Conservation (phyloP, 768 basidiomycete genomes). For the Lactarius tabidus region DNA sequence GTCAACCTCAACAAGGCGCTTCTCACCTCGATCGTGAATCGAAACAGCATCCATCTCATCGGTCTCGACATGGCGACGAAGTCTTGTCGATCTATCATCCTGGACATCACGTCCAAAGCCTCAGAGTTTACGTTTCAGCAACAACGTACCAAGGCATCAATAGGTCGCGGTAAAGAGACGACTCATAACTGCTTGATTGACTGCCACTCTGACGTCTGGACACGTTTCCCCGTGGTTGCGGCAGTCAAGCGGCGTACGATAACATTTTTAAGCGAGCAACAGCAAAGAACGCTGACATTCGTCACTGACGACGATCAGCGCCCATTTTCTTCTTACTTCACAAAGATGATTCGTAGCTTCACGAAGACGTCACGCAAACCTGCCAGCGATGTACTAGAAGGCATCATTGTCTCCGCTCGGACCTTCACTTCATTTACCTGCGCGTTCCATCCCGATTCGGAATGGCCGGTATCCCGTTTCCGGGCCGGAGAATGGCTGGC, state of each 20-base stretch:
- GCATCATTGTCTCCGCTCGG: conserved; percentile 35
- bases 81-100: conserved; percentile 40
- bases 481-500: conserved; percentile 59
- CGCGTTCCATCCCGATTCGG: conserved; percentile 11
- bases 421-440: conserved; percentile 31
- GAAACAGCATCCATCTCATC: conserved; percentile 43
- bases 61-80: conserved; percentile 35
- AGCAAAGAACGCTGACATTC: conserved; percentile 39
- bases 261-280: conserved; percentile 28
- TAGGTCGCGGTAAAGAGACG: conserved; percentile 27
- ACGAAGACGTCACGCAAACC: conserved; percentile 52
- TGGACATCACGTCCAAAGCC: conserved; percentile 51
- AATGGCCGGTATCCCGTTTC: conserved; percentile 36
- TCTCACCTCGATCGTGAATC: conserved; percentile 48
- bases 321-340: conserved; percentile 42
- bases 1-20: conserved; percentile 26
- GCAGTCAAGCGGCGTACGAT: conserved; percentile 11
- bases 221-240: conserved; percentile 15
- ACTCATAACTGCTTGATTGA: conserved; percentile 37
- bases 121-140: conserved; percentile 56
- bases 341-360: conserved; percentile 42
- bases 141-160: conserved; percentile 32
- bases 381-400: conserved; percentile 41
- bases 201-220: conserved; percentile 18
- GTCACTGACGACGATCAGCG: conserved; percentile 38